Base-by-base conservation (phyloP, 2,329 filamentous ascomycete genomes). In the Nectriaceae sp. region DNA sequence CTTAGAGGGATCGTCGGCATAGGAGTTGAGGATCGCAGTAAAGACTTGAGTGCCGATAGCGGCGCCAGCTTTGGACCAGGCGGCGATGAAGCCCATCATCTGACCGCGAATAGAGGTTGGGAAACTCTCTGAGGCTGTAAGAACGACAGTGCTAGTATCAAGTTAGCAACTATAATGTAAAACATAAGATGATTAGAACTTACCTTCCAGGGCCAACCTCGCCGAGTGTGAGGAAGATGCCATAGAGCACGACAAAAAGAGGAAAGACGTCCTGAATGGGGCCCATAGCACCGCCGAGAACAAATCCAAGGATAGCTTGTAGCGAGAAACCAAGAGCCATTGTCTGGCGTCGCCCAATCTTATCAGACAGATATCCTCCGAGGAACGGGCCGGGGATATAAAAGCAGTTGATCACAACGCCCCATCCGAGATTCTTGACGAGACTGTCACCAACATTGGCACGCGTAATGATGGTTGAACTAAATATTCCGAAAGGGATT, bases 401-500 rank as follows among this genome's bases (percentile, higher is more conserved):
- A 56, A 79, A 79, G 57, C 69, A 75, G 52, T 78, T 79, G 53
- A 79, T 72, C 0, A 78, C 67, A 0, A 70, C 68, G 29, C 75
- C 69, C 67, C 70, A 75, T 6, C 74, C 73, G 20, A 78, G 53
- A 36, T 67, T 73, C 56, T 74, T 68, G 5, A 71, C 63, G 1
- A 75, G 61, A n/a, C 67, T 73, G 26, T 74, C 67, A 13, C 67
- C 62, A 0, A 70, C 56, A 21, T 74, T 73, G 21, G 73, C 63
- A 20, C 71, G 65, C 3, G 64, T 62, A 42, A 79, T 72, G 48
- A 82, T 80, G 19, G 77, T 79, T 1, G 75, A 76, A 46, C 73
- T 75, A 61, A 82, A 82, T 21, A 82, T 71, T 8, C 77, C 77
- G 51, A 81, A 80, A 0, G 79, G 78, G 44, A 78, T 76, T 0